Percentiles rank a stretch among this genome's conserved stretches.
Evolutionary conservation across 352 stramenopile species (phyloP).

Genomic region (Plasmopara viticola): DNA sequence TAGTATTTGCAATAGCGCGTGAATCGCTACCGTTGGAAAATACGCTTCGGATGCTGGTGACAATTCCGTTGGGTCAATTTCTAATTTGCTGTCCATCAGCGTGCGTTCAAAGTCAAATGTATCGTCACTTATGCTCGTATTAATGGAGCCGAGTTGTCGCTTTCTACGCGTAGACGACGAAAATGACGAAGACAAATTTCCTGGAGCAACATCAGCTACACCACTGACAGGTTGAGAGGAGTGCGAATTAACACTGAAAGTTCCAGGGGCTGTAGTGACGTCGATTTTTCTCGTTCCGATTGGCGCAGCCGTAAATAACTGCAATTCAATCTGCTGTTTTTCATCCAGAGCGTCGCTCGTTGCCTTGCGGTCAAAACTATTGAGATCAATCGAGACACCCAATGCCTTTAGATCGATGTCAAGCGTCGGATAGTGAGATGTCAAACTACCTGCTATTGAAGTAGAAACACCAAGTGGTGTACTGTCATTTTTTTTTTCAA

Average conservation of each 20-base stretch:
- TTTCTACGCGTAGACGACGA: slow-evolving; percentile 23
- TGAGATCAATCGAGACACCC: slow-evolving; percentile 45
- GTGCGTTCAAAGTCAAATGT: slow-evolving; percentile 68
- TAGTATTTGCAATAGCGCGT: slow-evolving; percentile 95
- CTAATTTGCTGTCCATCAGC: slow-evolving; percentile 50
- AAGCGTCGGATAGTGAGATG: slow-evolving; percentile 40
- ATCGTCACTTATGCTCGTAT: slow-evolving; percentile 30
- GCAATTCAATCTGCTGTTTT: slow-evolving; percentile 83
- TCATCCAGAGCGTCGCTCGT: slow-evolving; percentile 66
- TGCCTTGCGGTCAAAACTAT: slow-evolving; percentile 46
- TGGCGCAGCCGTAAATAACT: slow-evolving; percentile 79
- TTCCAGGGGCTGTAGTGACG: slow-evolving; percentile 17
- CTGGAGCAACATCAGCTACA: slow-evolving; percentile 15
- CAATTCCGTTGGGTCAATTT: slow-evolving; percentile 61
- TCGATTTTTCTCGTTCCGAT: slow-evolving; percentile 72
- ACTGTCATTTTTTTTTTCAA: slow-evolving; percentile 14
- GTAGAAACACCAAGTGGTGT: slow-evolving; percentile 13
- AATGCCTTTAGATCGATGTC: slow-evolving; percentile 59
- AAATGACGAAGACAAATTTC: slow-evolving; percentile 13
- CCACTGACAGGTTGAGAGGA: slow-evolving; percentile 24
- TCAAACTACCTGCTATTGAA: slow-evolving; percentile 3
- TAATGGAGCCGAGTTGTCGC: slow-evolving; percentile 16
- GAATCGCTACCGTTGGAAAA: slow-evolving; percentile 96
- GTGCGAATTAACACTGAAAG: slow-evolving; percentile 19
- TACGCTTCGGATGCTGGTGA: slow-evolving; percentile 88